A percentile compares a stretch with the other conserved stretches of the same genome.
Evolutionary conservation across 805 yeast genomes (phyloP).

Genomic region (Suhomyces emberorum): DNA sequence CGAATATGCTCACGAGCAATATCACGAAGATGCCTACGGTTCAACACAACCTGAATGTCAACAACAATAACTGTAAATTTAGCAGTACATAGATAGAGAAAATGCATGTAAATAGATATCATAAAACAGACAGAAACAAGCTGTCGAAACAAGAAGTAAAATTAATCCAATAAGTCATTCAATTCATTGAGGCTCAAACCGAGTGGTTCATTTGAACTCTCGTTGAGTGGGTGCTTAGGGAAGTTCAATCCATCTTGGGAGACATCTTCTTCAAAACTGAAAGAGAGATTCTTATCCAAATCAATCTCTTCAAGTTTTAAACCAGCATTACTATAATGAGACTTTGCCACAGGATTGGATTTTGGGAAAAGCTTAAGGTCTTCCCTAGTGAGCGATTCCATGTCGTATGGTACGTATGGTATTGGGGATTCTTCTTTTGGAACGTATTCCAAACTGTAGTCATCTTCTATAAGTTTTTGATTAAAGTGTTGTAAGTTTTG

Average conservation of each 20-base stretch:
- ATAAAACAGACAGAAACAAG: neutral
- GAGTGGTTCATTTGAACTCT: conserved; percentile 12
- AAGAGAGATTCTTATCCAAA: conserved; percentile 5
- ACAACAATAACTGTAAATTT: conserved; percentile 16
- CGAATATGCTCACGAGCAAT: conserved; percentile 11
- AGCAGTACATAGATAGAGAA: conserved; percentile 12
- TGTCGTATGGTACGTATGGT: conserved; percentile 44
- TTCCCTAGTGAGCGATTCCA: conserved; percentile 36
- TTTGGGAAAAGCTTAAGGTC: conserved; percentile 23
- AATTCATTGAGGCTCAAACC: conserved; percentile 36
- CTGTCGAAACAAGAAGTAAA: neutral
- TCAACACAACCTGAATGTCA: conserved; percentile 36
- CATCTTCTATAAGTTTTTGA: conserved; percentile 23
- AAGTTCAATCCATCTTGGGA: conserved; percentile 5
- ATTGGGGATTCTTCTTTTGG: conserved; percentile 38
- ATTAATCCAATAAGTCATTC: conserved; percentile 33
- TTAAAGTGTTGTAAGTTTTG: neutral
- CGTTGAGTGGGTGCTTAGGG: neutral
- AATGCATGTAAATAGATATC: conserved; percentile 6
- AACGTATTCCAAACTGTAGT: conserved; percentile 47
- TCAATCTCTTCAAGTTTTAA: conserved; percentile 12
- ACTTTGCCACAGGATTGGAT: conserved; percentile 10
- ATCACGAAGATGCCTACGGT: conserved; percentile 13
- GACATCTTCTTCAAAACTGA: conserved; percentile 11
- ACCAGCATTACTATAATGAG: conserved; percentile 9